These are phyloP conservation scores for Smallanthus sonchifolius DNA, from an alignment of 129 eudicot genomes.

Conservation along the genomic window DNA sequence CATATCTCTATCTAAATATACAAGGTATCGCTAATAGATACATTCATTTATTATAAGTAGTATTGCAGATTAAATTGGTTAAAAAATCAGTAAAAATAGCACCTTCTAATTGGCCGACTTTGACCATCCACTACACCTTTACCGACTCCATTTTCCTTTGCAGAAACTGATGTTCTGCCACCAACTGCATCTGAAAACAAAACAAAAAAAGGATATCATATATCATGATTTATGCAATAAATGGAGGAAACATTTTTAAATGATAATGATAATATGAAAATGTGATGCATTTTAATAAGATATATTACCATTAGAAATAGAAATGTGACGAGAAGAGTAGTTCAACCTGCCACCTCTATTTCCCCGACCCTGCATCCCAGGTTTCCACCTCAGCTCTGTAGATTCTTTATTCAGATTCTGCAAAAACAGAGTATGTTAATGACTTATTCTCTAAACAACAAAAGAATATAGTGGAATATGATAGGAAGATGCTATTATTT, in stretches of 20 bases:
- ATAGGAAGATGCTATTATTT: background rate
- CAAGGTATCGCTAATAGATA: too few relatives aligned
- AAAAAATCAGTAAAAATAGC: background rate
- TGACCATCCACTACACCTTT: slow-evolving; percentile 35
- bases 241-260: background rate
- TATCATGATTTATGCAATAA: background rate
- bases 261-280: background rate
- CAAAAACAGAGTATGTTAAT: slow-evolving; percentile 8
- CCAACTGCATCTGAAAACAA: slow-evolving; percentile 42
- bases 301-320: slow-evolving; percentile 38
- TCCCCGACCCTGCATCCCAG: slow-evolving; percentile 56
- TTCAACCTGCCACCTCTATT: slow-evolving; percentile 53
- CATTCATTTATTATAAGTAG: slow-evolving; percentile 14
- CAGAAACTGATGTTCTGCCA: slow-evolving; percentile 39
- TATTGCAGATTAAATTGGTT: slow-evolving; percentile 4
- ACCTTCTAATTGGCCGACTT: slow-evolving; percentile 3
- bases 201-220: background rate
- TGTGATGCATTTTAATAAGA: background rate
- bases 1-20: too few relatives aligned
- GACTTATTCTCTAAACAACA: background rate
- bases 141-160: slow-evolving; percentile 50
- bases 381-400: slow-evolving; percentile 55
- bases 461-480: background rate
- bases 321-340: slow-evolving; percentile 36
- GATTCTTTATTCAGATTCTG: slow-evolving; percentile 61